These are phyloP conservation scores for Mortierella sp. DNA, from an alignment of 371 early-diverging fungal species.

Conservation along the genomic window DNA sequence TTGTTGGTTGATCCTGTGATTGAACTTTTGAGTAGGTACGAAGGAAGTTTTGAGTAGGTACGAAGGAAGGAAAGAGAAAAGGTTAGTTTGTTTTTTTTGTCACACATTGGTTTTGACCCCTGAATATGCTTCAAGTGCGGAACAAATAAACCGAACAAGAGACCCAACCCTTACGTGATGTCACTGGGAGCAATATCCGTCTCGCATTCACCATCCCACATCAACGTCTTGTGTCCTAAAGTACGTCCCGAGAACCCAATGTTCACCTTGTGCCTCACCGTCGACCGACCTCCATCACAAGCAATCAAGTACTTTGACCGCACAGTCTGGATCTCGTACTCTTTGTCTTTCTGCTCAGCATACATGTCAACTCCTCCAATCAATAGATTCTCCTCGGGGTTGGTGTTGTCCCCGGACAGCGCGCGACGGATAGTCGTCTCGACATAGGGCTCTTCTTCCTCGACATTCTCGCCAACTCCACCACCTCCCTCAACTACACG, in stretches of 20 bases:
- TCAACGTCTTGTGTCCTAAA: conserved; percentile 5
- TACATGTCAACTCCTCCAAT: conserved; percentile 14
- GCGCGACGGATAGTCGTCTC: conserved; percentile 30
- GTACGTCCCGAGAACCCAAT: conserved; percentile 46
- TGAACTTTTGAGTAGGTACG: background rate
- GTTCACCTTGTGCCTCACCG: conserved; percentile 43
- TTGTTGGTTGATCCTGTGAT: conserved; percentile 23
- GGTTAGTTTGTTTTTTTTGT: background rate
- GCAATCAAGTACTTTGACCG: conserved; percentile 50
- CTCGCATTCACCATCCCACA: conserved; percentile 31
- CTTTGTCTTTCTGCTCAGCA: conserved; percentile 19
- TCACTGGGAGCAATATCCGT: conserved; percentile 2
- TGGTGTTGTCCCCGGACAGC: conserved; percentile 11
- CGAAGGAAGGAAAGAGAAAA: background rate
- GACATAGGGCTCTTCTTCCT: conserved; percentile 12
- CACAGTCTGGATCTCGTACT: conserved; percentile 22
- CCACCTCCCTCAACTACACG: conserved; percentile 16
- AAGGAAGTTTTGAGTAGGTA: background rate
- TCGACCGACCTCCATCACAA: conserved; percentile 57
- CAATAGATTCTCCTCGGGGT: conserved; percentile 2
- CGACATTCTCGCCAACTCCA: background rate
- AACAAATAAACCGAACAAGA: background rate
- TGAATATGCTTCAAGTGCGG: too few species aligned
- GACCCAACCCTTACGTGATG: conserved; percentile 25
- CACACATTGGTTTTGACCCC: too few species aligned